Percentiles rank a stretch among this genome's conserved stretches.
These are phyloP conservation scores for Aureobasidium sp. DNA, from an alignment of 2,329 filamentous ascomycete species.

Conservation along the genomic window DNA sequence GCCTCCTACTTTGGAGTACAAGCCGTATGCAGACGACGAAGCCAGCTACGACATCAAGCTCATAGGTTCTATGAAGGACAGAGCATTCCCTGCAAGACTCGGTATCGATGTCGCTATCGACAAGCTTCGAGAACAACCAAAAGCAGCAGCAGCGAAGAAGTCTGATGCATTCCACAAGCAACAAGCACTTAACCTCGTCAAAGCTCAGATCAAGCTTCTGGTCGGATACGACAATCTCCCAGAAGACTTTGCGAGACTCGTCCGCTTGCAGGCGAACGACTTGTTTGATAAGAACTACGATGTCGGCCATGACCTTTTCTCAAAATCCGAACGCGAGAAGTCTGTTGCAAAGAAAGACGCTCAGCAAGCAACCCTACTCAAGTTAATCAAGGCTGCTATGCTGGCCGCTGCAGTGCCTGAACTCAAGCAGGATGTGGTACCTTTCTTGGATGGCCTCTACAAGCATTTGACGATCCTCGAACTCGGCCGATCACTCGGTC, in stretches of 20 bases:
- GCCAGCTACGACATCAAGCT: slow-evolving; percentile 83
- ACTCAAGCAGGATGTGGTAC: slow-evolving; percentile 65
- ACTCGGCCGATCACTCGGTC: slow-evolving; percentile 71
- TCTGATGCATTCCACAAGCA: slow-evolving; percentile 86
- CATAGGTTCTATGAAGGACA: slow-evolving; percentile 79
- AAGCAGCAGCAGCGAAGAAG: slow-evolving; percentile 50
- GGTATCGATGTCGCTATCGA: slow-evolving; percentile 83
- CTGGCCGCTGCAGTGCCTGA: slow-evolving; percentile 76
- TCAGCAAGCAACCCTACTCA: slow-evolving; percentile 75
- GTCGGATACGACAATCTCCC: slow-evolving; percentile 82
- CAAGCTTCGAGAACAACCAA: slow-evolving; percentile 75
- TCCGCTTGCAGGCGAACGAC: slow-evolving; percentile 86
- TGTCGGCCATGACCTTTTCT: slow-evolving; percentile 60
- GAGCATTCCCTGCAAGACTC: slow-evolving; percentile 77
- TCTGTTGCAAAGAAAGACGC: slow-evolving; percentile 81
- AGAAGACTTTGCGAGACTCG: slow-evolving; percentile 75
- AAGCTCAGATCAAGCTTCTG: slow-evolving; percentile 79
- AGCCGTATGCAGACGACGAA: slow-evolving; percentile 77
- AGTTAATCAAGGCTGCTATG: slow-evolving; percentile 80
- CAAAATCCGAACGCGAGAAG: slow-evolving; percentile 66
- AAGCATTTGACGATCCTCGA: slow-evolving; percentile 88
- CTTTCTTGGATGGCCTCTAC: slow-evolving; percentile 72
- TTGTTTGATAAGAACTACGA: slow-evolving; percentile 64
- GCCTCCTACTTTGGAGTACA: slow-evolving; percentile 73
- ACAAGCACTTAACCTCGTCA: slow-evolving; percentile 82